Evolutionary conservation across 1,284 basidiomycete genomes (phyloP).

Genomic region (Vanrija pseudolonga): DNA sequence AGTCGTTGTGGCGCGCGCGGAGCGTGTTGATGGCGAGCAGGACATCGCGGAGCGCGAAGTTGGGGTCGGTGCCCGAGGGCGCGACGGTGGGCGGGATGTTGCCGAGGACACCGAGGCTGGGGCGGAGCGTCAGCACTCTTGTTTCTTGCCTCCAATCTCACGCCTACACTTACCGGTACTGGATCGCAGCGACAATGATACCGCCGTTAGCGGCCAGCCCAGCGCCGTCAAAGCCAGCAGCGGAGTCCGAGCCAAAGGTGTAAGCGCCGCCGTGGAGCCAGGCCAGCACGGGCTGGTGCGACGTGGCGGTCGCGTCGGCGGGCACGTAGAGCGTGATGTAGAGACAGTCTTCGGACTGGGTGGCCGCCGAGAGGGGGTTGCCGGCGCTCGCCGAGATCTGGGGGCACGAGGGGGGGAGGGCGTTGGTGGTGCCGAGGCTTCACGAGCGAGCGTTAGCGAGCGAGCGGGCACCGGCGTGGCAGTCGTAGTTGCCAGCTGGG

Average conservation of each 20-base stretch:
- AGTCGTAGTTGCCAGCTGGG: too few species aligned
- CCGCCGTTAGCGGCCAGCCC: too few species aligned
- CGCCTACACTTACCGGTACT: too few species aligned
- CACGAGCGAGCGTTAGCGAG: too few species aligned
- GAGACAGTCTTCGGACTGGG: conserved; percentile 68
- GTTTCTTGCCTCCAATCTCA: too few species aligned
- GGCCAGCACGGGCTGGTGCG: conserved; percentile 56
- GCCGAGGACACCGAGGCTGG: conserved; percentile 53
- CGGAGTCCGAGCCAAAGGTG: conserved; percentile 62
- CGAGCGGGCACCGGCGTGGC: too few species aligned
- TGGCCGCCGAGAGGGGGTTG: conserved; percentile 44
- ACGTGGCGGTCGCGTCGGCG: conserved; percentile 25
- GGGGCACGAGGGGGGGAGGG: conserved; percentile 55
- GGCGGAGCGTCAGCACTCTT: too few species aligned
- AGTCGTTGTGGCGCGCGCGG: conserved; percentile 32
- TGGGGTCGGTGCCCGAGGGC: conserved; percentile 62
- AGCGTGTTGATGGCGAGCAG: conserved; percentile 67
- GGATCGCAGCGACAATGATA: too few species aligned
- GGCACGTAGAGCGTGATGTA: conserved; percentile 72
- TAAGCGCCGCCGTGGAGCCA: conserved; percentile 88
- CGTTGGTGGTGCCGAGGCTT: too few species aligned
- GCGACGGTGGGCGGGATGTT: conserved; percentile 54
- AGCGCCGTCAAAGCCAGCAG: conserved; percentile 58
- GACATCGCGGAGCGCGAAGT: conserved; percentile 67
- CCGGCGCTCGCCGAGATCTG: conserved; percentile 48